Percentiles rank a stretch among this genome's conserved stretches.
phyloP scores from a whole-genome alignment of 176 grass and related monocot species.

The Zoysia pacifica region DNA sequence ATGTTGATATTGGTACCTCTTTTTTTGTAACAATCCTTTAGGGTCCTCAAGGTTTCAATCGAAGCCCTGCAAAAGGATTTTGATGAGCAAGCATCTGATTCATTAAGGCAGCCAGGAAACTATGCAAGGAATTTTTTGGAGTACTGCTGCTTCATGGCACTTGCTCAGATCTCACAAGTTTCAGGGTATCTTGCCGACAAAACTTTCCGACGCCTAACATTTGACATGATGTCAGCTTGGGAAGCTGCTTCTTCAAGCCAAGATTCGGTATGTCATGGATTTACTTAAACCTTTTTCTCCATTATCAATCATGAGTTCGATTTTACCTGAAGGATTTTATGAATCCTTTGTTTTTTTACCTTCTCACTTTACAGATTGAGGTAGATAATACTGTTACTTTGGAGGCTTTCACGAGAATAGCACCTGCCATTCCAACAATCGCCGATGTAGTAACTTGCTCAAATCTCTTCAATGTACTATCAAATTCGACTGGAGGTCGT shows the following conservation, averaged over 20 bases:
- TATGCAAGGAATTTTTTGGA: slow-evolving; percentile 90
- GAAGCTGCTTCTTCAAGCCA: slow-evolving; percentile 70
- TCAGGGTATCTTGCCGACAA: slow-evolving; percentile 77
- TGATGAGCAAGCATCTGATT: slow-evolving; percentile 73
- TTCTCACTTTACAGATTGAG: slow-evolving; percentile 59
- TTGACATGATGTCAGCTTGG: slow-evolving; percentile 99
- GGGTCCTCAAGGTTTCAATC: slow-evolving; percentile 65
- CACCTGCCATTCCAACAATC: slow-evolving; percentile 87
- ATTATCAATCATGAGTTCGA: slow-evolving; percentile 7
- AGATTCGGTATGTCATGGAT: slow-evolving; percentile 22
- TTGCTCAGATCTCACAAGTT: slow-evolving; percentile 66
- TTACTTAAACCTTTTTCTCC: not conserved
- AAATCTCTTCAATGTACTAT: slow-evolving; percentile 89
- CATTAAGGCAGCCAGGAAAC: slow-evolving; percentile 64
- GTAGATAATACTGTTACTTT: slow-evolving; percentile 71
- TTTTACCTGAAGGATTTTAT: slow-evolving; percentile 7
- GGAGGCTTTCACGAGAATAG: slow-evolving; percentile 93
- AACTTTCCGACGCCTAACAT: slow-evolving; percentile 63
- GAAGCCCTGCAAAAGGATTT: slow-evolving; percentile 74
- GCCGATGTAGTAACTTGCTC: slow-evolving; percentile 92
- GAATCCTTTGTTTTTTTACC: slow-evolving; percentile 28
- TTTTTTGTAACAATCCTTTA: slow-evolving; percentile 38
- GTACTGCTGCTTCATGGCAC: slow-evolving; percentile 91
- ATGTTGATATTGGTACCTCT: slow-evolving; percentile 10
- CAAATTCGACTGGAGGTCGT: slow-evolving; percentile 68